Conservation (phyloP, 805 yeast species). For the Nakazawaea holstii region DNA sequence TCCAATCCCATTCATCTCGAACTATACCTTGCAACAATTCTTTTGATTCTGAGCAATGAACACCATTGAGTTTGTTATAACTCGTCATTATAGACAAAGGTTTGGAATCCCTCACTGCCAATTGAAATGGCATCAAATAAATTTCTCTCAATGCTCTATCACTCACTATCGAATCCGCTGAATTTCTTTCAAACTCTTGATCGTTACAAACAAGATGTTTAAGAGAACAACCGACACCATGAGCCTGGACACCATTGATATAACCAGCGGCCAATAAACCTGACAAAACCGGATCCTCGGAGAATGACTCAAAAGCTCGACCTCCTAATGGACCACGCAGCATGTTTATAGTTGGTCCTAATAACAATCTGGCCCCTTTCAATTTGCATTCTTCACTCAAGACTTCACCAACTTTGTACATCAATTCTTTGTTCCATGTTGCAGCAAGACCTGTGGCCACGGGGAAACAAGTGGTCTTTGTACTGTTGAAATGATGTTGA, state of each 20-base stretch:
- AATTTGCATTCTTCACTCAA: constrained; percentile 38
- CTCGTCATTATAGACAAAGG: constrained; percentile 58
- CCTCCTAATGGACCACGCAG: constrained; percentile 42
- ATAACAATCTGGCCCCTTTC: constrained; percentile 34
- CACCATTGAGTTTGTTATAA: constrained; percentile 60
- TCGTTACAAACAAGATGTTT: constrained; percentile 65
- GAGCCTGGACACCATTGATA: constrained; percentile 49
- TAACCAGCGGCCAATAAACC: constrained; percentile 42
- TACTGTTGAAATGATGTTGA: constrained; percentile 31
- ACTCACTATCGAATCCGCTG: constrained; percentile 43
- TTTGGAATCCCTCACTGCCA: constrained; percentile 45
- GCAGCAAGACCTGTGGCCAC: constrained; percentile 43
- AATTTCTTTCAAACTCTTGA: constrained; percentile 48
- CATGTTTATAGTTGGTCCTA: constrained; percentile 33
- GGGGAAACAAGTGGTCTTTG: constrained; percentile 40
- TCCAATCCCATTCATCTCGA: constrained; percentile 51
- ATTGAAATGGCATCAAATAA: constrained; percentile 58
- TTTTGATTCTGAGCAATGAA: constrained; percentile 44
- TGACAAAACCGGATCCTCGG: constrained; percentile 39
- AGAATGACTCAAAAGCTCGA: constrained; percentile 35
- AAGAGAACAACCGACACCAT: constrained; percentile 47
- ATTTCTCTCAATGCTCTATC: constrained; percentile 62
- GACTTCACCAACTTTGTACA: constrained; percentile 32
- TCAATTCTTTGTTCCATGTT: constrained; percentile 35
- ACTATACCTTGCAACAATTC: constrained; percentile 38